Percentiles rank a stretch among this genome's conserved stretches.
phyloP scores from a whole-genome alignment of 2,329 filamentous ascomycete species.

The Amauroascus niger region DNA sequence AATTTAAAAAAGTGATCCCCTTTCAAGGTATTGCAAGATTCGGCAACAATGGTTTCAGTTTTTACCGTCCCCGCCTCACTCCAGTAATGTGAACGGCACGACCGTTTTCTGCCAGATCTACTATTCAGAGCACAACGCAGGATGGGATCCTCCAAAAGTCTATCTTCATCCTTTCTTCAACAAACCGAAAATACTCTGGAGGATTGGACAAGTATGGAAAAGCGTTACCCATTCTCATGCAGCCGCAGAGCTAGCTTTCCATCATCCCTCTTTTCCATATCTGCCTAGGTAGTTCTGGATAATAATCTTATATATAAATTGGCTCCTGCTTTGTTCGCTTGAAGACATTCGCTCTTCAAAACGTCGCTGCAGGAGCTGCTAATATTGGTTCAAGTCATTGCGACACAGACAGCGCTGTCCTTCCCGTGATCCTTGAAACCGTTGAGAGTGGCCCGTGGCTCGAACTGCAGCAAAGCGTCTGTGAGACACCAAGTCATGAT shows the following conservation, averaged over 20 bases:
- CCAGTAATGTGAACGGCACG: neutral
- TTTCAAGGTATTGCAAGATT: constrained; percentile 2
- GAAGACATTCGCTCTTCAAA: neutral
- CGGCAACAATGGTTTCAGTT: constrained; percentile 2
- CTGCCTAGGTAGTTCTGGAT: neutral
- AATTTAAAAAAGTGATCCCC: neutral
- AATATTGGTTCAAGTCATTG: constrained; percentile 4
- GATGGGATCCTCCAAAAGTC: neutral
- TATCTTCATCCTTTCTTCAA: neutral
- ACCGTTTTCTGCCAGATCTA: constrained; percentile 7
- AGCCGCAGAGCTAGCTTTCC: neutral
- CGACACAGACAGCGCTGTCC: constrained; percentile 5
- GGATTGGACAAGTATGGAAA: too few species aligned
- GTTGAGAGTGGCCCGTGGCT: constrained; percentile 3
- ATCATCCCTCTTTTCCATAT: neutral
- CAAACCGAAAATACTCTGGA: constrained; percentile 1
- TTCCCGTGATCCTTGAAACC: constrained; percentile 4
- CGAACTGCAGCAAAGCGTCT: constrained; percentile 8
- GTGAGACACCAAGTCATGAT: constrained; percentile 7
- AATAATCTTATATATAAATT: neutral
- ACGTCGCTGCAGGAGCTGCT: neutral
- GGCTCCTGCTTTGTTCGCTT: neutral
- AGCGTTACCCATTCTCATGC: constrained; percentile 4
- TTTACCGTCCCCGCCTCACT: neutral
- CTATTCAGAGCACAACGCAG: neutral